phyloP scores from a whole-genome alignment of 1,284 basidiomycete genomes.

The Leccinum huronense region DNA sequence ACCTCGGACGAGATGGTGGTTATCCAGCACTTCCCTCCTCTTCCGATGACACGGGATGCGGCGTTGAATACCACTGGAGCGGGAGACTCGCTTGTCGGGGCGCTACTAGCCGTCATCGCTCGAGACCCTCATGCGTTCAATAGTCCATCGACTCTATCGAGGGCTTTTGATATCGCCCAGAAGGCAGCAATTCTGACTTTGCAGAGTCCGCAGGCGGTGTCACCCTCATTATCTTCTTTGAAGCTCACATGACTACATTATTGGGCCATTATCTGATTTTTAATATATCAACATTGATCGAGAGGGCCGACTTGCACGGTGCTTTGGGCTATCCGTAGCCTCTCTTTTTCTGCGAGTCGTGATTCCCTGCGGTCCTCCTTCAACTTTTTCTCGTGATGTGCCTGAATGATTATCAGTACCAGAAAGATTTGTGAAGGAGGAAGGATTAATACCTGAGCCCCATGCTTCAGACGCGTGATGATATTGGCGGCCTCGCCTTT shows the following conservation, averaged over 20 bases:
- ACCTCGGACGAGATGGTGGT: constrained; percentile 50
- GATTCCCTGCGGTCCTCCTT: constrained; percentile 42
- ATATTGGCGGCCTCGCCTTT: constrained; percentile 80
- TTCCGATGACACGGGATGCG: constrained; percentile 41
- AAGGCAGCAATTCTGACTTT: constrained; percentile 64
- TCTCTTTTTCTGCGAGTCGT: constrained; percentile 45
- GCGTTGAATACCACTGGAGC: constrained; percentile 84
- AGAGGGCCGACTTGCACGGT: constrained; percentile 61
- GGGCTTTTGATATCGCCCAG: constrained; percentile 54
- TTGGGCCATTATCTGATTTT: neutral
- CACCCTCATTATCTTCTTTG: constrained; percentile 51
- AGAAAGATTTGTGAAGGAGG: constrained; percentile 1
- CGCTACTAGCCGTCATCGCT: constrained; percentile 59
- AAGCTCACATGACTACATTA: constrained; percentile 9
- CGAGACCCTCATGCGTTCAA: constrained; percentile 46
- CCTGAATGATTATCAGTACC: constrained; percentile 36
- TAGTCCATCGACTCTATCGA: constrained; percentile 43
- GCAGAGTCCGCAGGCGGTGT: constrained; percentile 62
- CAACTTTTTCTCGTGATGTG: constrained; percentile 54
- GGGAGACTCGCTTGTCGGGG: constrained; percentile 85
- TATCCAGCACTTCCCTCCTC: constrained; percentile 69
- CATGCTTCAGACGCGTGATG: constrained; percentile 75
- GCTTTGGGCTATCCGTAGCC: constrained; percentile 48
- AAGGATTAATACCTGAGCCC: constrained; percentile 54
- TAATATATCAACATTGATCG: constrained; percentile 14